Evolutionary conservation across 176 grass and related monocot genomes (phyloP).

Genomic region (Oryza australiensis): DNA sequence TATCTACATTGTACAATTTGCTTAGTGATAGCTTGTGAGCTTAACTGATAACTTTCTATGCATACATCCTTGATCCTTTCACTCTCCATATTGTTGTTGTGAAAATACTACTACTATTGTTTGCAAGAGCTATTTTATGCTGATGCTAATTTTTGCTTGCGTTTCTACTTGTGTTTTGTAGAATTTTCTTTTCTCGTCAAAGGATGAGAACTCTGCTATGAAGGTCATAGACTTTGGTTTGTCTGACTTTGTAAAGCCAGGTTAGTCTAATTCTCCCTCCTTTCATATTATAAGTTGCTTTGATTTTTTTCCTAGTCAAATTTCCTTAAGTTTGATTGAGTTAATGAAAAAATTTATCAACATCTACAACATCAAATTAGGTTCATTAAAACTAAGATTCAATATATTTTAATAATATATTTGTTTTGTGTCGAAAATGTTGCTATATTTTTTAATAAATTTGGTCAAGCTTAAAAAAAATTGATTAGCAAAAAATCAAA

Average conservation of each 20-base stretch:
- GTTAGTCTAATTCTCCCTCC: slow-evolving; percentile 48
- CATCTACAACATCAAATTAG: too few relatives aligned
- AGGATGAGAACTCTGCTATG: slow-evolving; percentile 56
- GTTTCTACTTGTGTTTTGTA: slow-evolving; percentile 24
- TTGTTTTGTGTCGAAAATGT: too few relatives aligned
- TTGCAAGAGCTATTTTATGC: slow-evolving; percentile 12
- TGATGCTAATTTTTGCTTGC: slow-evolving; percentile 25
- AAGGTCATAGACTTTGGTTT: slow-evolving; percentile 80
- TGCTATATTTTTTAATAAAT: too few relatives aligned
- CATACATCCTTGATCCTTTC: slow-evolving; percentile 19
- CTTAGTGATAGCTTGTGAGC: neutral
- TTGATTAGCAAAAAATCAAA: too few relatives aligned
- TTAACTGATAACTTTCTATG: neutral
- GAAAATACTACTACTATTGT: slow-evolving; percentile 10
- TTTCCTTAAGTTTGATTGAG: too few relatives aligned
- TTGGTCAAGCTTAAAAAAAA: too few relatives aligned
- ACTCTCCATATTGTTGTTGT: neutral
- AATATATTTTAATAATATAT: too few relatives aligned
- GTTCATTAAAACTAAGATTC: too few relatives aligned
- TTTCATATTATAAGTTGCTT: too few relatives aligned
- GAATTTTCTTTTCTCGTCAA: slow-evolving; percentile 70
- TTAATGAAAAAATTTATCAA: too few relatives aligned
- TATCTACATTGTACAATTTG: neutral
- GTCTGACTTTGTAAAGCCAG: slow-evolving; percentile 75
- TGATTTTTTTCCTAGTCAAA: too few relatives aligned